Conservation (phyloP, 192 early-diverging fungal species). For the Gamsiella multidivaricata region DNA sequence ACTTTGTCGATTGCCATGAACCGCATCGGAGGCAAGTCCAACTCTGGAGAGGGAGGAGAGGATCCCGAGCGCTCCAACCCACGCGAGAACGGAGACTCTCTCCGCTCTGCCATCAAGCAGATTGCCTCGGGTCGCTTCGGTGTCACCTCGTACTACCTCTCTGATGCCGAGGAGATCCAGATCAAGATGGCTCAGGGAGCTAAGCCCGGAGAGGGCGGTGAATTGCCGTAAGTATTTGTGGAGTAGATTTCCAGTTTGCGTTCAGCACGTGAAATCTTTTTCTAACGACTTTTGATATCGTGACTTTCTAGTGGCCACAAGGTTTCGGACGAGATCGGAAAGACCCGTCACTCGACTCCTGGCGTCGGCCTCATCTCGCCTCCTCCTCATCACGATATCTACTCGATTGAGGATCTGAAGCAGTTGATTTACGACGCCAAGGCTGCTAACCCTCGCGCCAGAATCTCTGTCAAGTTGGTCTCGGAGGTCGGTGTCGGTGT, state of each 20-base stretch:
- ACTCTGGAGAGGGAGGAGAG: conserved; percentile 99
- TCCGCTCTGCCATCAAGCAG: conserved; percentile 98
- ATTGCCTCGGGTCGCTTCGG: conserved; percentile 98
- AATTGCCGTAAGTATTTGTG: conserved; percentile 64
- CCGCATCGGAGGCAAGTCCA: conserved; percentile 94
- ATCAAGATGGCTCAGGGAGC: conserved; percentile 99
- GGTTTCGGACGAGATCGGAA: conserved; percentile 81
- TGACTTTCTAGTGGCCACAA: conserved; percentile 69
- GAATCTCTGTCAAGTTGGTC: conserved; percentile 97
- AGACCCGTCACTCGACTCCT: conserved; percentile 93
- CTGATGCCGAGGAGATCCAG: conserved; percentile 96
- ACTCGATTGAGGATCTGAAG: conserved; percentile 99
- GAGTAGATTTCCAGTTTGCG: conserved; percentile 1
- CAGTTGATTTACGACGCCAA: conserved; percentile 99
- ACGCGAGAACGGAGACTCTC: conserved; percentile 76
- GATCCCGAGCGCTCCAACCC: conserved; percentile 85
- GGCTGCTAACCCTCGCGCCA: conserved; percentile 90
- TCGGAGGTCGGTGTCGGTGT: conserved; percentile 98
- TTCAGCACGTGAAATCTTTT: conserved; percentile 25
- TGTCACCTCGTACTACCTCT: conserved; percentile 93
- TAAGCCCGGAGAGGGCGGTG: conserved; percentile 98
- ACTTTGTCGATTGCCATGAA: conserved; percentile 97
- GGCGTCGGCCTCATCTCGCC: conserved; percentile 97
- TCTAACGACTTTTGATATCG: conserved; percentile 2
- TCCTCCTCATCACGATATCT: conserved; percentile 99